Conservation (phyloP, 2,329 filamentous ascomycete genomes). For the Thermomyces lanuginosus region DNA sequence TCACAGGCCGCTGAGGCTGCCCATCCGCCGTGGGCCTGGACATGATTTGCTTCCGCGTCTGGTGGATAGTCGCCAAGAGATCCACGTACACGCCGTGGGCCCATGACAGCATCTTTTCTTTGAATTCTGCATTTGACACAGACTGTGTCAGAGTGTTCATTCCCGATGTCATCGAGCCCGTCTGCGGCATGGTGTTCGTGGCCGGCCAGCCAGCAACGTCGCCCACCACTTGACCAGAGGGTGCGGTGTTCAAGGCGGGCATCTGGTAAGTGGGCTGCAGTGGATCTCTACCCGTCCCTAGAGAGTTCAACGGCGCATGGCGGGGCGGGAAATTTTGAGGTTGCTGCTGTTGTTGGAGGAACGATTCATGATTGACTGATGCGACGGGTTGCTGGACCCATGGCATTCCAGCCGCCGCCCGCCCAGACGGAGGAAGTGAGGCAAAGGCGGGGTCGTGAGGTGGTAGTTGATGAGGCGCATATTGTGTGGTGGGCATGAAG, state of each 20-base stretch:
- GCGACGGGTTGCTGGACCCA: constrained; percentile 18
- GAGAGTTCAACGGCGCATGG: constrained; percentile 19
- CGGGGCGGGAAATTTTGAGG: constrained; percentile 23
- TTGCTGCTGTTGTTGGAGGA: constrained; percentile 17
- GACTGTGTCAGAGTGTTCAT: constrained; percentile 11
- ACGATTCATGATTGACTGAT: constrained; percentile 13
- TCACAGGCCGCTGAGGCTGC: constrained; percentile 28
- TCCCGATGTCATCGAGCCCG: constrained; percentile 3
- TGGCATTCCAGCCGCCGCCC: constrained; percentile 13
- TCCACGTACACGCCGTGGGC: constrained; percentile 61
- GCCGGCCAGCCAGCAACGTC: constrained; percentile 15
- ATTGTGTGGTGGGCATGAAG: constrained; percentile 17
- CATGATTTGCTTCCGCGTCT: constrained; percentile 29
- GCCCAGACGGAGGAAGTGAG: constrained; percentile 12
- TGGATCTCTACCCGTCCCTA: constrained; percentile 13
- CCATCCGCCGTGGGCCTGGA: constrained; percentile 31
- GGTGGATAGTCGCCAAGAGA: constrained; percentile 48
- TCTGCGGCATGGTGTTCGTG: constrained; percentile 9
- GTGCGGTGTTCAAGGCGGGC: constrained; percentile 11
- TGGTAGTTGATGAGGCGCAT: constrained; percentile 11
- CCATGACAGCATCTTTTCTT: constrained; percentile 50
- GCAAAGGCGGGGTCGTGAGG: constrained; percentile 14
- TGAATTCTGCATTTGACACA: constrained; percentile 38
- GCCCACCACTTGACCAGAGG: constrained; percentile 9
- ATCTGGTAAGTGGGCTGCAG: constrained; percentile 11